These are phyloP conservation scores for Odonthalia washingtoniensis DNA, from an alignment of 31 red algal genomes.

Conservation along the genomic window DNA sequence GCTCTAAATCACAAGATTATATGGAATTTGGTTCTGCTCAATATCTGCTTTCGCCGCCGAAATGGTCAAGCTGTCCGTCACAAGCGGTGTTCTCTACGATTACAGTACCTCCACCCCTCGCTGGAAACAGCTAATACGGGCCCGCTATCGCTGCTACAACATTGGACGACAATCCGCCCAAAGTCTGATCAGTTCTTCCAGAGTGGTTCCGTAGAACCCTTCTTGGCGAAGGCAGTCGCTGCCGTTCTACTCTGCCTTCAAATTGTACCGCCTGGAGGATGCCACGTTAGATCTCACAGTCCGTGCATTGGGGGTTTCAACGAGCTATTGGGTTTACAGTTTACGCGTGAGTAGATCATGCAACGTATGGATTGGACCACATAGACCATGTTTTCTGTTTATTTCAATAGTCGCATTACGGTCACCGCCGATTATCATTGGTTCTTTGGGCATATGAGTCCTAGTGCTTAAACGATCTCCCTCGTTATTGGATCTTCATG, in stretches of 20 bases:
- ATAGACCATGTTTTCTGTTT: slow-evolving; percentile 10
- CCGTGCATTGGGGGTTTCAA: slow-evolving; percentile 11
- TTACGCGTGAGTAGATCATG: slow-evolving; percentile 23
- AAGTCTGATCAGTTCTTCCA: too few species aligned
- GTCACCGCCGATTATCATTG: slow-evolving; percentile 26
- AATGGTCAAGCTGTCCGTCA: background rate
- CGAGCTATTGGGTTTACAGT: slow-evolving; percentile 9
- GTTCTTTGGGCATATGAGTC: slow-evolving; percentile 32
- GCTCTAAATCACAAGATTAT: too few species aligned
- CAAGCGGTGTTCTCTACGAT: background rate
- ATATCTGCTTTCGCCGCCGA: background rate
- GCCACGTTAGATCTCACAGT: slow-evolving; percentile 4
- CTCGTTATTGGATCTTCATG: too few species aligned
- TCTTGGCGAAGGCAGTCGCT: background rate
- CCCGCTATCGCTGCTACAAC: too few species aligned
- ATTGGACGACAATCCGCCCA: too few species aligned
- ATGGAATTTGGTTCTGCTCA: background rate
- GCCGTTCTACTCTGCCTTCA: background rate
- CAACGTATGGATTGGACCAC: slow-evolving; percentile 14
- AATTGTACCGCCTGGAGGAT: background rate
- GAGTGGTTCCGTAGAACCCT: too few species aligned
- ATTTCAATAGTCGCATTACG: slow-evolving; percentile 40
- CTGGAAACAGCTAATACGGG: background rate
- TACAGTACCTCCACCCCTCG: background rate
- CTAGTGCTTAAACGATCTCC: slow-evolving; percentile 1